Evolutionary conservation across 805 yeast species (phyloP), one percentile per base, ranked within the genome.

Genomic region (Pichia cabralensis): DNA sequence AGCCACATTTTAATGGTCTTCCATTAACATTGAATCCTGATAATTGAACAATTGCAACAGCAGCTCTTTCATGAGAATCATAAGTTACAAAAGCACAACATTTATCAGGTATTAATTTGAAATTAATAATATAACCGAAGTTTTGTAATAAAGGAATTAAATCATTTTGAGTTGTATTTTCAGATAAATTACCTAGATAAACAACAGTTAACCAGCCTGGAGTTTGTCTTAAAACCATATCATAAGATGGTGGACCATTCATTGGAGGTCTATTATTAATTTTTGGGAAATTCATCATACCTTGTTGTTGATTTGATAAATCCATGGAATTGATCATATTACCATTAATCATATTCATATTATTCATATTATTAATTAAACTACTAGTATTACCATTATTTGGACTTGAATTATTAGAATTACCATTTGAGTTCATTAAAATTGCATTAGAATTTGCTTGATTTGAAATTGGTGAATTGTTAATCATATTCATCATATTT

Each of bases 71-170:
- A 56, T 85, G 95, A 28, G 83, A 68, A 49, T 81, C 94, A 52
- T 76, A 84, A 56, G 79, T 80, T 42, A 82, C 89, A 62, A 85
- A 86, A 9, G 95, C 94, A 61, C 89, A 85, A 5, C 89, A 92
- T 43, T 72, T 72, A 36, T 84, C 94, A 8, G 85, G 80, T 44
- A 80, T 79, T 48, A 80, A 71, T 55, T 80, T 80, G 52, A 85
- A 74, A 46, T 81, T 92, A 38, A 81, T 77, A 50, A 85, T 80
- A 56, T 65, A 82, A 6, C 95, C 96, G 53, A 84, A 83, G 45
- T 71, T 76, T 52, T 76, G 88, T 42, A 84, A 60, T 34, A 84
- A 58, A 16, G 89, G 84, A 37, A 80, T 65, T 48, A 85, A 62
- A 43, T 82, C 92, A 36, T 66, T 66, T 55, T 81, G 85, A 33